Conservation (phyloP, 2,329 filamentous ascomycete species). For the Colletotrichum tropicicola region DNA sequence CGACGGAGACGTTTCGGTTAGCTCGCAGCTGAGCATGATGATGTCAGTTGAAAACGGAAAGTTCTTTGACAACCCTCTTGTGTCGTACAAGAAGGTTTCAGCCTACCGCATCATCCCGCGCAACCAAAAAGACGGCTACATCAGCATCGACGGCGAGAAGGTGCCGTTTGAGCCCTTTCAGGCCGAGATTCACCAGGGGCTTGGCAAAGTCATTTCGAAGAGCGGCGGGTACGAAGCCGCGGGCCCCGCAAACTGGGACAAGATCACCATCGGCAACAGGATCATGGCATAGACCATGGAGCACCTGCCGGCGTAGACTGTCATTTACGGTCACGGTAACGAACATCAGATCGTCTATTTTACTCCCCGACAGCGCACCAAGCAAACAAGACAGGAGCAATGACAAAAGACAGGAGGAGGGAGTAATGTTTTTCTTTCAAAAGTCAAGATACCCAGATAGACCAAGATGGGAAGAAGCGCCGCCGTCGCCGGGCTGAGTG, state of each 20-base stretch:
- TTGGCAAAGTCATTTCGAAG: constrained; percentile 87
- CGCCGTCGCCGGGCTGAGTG: background rate
- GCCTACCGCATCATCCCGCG: constrained; percentile 87
- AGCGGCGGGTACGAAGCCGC: constrained; percentile 75
- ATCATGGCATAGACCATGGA: constrained; percentile 30
- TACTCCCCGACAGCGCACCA: no score
- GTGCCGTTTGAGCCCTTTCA: constrained; percentile 91
- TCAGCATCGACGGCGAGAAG: constrained; percentile 93
- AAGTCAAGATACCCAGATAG: constrained; percentile 31
- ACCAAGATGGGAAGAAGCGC: constrained; percentile 16
- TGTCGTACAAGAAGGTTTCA: constrained; percentile 85
- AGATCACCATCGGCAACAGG: constrained; percentile 41
- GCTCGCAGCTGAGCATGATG: constrained; percentile 75
- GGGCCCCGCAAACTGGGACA: constrained; percentile 63
- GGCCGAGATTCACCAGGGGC: constrained; percentile 82
- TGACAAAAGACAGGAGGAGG: no score
- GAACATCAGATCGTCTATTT: no score
- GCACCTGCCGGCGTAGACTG: no score
- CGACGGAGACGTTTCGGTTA: constrained; percentile 75
- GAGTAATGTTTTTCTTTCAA: background rate
- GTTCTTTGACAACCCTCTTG: constrained; percentile 82
- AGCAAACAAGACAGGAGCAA: no score
- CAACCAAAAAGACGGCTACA: constrained; percentile 77
- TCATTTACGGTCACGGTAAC: no score
- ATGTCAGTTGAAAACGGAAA: constrained; percentile 75